Conservation (phyloP, 305 asterid genomes). For the Solanum hybrid region DNA sequence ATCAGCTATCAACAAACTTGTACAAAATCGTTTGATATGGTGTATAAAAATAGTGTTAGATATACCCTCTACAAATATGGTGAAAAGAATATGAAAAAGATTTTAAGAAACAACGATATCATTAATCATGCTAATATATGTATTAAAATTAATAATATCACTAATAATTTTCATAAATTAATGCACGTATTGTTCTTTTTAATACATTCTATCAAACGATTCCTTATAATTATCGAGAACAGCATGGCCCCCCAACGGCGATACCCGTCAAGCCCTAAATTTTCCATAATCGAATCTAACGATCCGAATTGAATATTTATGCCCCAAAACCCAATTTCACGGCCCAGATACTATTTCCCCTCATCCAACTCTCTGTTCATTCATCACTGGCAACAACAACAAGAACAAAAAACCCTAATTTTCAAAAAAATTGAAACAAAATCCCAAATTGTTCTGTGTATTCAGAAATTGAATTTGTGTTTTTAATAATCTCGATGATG, state of each 20-base stretch:
- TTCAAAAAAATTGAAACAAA: neutral
- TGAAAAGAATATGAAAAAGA: too few relatives aligned
- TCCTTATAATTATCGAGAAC: neutral
- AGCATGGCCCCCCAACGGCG: neutral
- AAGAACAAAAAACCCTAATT: conserved; percentile 25
- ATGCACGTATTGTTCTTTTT: too few relatives aligned
- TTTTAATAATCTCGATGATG: conserved; percentile 25
- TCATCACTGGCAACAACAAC: neutral
- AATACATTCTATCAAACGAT: neutral
- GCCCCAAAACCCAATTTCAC: conserved; percentile 14
- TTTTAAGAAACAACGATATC: too few relatives aligned
- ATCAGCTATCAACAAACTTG: too few relatives aligned
- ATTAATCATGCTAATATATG: too few relatives aligned
- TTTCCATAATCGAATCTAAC: neutral
- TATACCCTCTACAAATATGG: too few relatives aligned
- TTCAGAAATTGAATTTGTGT: neutral
- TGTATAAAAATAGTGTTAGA: too few relatives aligned
- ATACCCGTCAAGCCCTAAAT: neutral
- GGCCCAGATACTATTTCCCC: conserved; percentile 15
- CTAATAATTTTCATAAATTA: too few relatives aligned
- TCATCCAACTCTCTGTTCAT: neutral
- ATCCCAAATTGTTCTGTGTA: neutral
- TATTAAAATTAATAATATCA: too few relatives aligned
- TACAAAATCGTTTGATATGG: too few relatives aligned
- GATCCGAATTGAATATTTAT: conserved; percentile 12